phyloP scores from a whole-genome alignment of 768 basidiomycete species.

The Lentinula raphanica region DNA sequence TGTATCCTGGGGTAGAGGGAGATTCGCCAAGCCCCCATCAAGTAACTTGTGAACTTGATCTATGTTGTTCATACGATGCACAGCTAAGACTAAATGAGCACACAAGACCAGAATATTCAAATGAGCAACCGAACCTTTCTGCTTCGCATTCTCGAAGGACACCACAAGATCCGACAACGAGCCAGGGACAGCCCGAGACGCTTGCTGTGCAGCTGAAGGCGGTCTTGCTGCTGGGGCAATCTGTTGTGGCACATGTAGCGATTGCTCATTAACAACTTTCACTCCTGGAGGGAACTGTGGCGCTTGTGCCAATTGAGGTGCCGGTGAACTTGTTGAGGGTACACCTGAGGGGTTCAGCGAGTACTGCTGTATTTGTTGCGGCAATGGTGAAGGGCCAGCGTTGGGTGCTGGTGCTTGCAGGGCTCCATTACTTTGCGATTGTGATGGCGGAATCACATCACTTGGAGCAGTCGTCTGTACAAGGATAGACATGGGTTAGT shows the following conservation, averaged over 20 bases:
- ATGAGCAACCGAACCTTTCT: conserved; percentile 65
- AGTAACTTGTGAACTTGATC: conserved; percentile 90
- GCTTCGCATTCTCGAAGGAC: conserved; percentile 94
- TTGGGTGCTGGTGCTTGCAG: conserved; percentile 28
- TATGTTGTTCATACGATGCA: conserved; percentile 76
- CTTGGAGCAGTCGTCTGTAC: conserved; percentile 13
- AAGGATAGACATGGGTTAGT: conserved; percentile 2
- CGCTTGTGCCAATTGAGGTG: conserved; percentile 18
- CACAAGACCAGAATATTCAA: background rate
- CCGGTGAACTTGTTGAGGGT: conserved; percentile 19
- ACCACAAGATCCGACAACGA: conserved; percentile 89
- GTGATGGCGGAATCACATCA: conserved; percentile 16
- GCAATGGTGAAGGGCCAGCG: conserved; percentile 41
- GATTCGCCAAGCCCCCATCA: conserved; percentile 83
- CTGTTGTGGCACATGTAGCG: conserved; percentile 14
- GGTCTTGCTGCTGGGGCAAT: conserved; percentile 32
- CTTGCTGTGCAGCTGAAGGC: conserved; percentile 46
- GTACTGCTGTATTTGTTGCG: conserved; percentile 42
- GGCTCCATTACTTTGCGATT: conserved; percentile 21
- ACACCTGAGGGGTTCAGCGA: conserved; percentile 10
- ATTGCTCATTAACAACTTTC: conserved; percentile 46
- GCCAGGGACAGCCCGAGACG: conserved; percentile 62
- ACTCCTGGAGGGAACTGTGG: conserved; percentile 70
- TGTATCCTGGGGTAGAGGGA: conserved; percentile 90
- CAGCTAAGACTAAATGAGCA: conserved; percentile 35